Percentiles rank a stretch among this genome's conserved stretches.
phyloP scores from a whole-genome alignment of 129 eudicot species.

The Helichrysum umbraculigerum region DNA sequence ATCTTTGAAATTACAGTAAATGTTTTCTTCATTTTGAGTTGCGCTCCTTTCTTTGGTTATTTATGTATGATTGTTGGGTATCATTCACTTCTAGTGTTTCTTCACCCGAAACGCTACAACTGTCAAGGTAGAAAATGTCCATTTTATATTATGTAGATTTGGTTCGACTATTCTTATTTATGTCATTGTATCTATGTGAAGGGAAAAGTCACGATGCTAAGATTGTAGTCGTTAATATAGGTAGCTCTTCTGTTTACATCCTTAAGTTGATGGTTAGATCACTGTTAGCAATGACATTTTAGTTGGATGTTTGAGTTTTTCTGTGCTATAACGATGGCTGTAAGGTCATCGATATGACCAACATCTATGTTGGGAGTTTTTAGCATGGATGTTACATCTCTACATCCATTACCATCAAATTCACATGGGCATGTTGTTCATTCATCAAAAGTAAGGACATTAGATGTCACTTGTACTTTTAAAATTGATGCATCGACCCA shows the following conservation, averaged over 20 bases:
- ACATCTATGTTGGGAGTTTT: too few species aligned
- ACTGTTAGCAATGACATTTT: too few species aligned
- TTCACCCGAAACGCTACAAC: neutral
- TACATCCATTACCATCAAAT: conserved; percentile 4
- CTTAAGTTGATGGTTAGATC: too few species aligned
- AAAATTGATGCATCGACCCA: neutral
- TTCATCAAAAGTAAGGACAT: neutral
- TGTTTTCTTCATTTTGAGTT: neutral
- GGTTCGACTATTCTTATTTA: neutral
- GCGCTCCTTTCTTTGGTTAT: neutral
- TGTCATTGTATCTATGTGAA: neutral
- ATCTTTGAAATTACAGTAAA: neutral
- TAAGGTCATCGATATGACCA: too few species aligned
- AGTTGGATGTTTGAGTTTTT: too few species aligned
- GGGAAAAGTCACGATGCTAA: too few species aligned
- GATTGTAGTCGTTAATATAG: too few species aligned
- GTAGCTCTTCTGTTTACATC: too few species aligned
- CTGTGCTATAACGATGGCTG: too few species aligned
- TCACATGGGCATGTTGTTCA: conserved; percentile 12
- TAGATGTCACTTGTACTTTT: neutral
- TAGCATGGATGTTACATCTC: neutral
- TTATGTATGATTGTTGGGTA: neutral
- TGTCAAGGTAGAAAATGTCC: neutral
- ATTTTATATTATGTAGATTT: neutral
- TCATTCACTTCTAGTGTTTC: neutral